Conservation (phyloP, 306 rosid species). For the Glycine soja region DNA sequence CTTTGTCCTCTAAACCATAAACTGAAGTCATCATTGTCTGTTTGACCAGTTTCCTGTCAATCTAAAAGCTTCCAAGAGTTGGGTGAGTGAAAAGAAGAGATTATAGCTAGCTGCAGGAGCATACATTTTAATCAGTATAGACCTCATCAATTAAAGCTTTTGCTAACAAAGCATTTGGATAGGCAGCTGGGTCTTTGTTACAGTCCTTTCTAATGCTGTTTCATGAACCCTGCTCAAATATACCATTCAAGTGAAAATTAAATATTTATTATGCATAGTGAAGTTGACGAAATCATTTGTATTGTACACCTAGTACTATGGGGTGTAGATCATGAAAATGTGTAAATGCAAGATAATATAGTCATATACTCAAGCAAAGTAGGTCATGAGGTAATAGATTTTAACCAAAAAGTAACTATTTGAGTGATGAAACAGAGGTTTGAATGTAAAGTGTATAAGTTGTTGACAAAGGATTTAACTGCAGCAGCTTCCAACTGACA, state of each 20-base stretch:
- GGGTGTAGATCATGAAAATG: neutral
- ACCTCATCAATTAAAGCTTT: constrained; percentile 80
- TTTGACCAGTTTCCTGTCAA: constrained; percentile 84
- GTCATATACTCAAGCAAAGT: constrained; percentile 15
- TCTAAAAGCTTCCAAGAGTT: constrained; percentile 63
- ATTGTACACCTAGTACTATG: neutral
- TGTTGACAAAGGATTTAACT: constrained; percentile 44
- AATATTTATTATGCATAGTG: neutral
- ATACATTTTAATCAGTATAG: constrained; percentile 29
- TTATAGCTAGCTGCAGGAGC: constrained; percentile 8
- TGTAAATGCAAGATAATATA: neutral
- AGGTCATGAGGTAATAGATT: constrained; percentile 7
- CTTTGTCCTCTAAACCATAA: constrained; percentile 83
- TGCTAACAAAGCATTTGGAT: constrained; percentile 74
- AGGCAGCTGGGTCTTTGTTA: constrained; percentile 64
- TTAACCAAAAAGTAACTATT: constrained; percentile 7
- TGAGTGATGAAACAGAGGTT: neutral
- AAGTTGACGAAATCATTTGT: constrained; percentile 13
- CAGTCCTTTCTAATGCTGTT: constrained; percentile 77
- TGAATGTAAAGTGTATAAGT: neutral
- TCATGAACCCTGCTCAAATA: constrained; percentile 71
- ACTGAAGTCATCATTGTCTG: constrained; percentile 95
- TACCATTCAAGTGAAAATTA: neutral
- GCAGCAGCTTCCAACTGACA: constrained; percentile 90
- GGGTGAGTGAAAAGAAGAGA: constrained; percentile 26